Percentiles rank a stretch among this genome's conserved stretches.
These are phyloP conservation scores for Oxytropis ochrocephala DNA, from an alignment of 306 rosid genomes.

Conservation along the genomic window DNA sequence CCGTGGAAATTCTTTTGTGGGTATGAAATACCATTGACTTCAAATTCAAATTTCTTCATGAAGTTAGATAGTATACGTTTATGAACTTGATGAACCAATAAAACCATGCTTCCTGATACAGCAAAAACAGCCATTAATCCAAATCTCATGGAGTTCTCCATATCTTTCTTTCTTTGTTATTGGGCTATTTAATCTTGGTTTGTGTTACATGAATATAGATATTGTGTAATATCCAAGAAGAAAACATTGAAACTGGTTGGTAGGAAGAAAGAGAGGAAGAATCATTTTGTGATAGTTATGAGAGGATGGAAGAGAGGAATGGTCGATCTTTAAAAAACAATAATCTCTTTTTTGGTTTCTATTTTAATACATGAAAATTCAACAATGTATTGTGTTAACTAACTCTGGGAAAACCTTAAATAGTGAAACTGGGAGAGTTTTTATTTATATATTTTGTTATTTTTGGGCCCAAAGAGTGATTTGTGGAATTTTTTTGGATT, in stretches of 20 bases:
- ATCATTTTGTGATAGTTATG: background rate
- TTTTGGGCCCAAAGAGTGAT: background rate
- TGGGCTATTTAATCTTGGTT: background rate
- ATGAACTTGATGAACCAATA: slow-evolving; percentile 63
- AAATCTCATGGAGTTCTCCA: slow-evolving; percentile 49
- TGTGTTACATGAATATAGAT: background rate
- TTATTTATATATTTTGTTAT: background rate
- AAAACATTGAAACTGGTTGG: background rate
- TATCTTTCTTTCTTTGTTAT: slow-evolving; percentile 24
- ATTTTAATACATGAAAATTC: background rate
- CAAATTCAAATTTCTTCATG: slow-evolving; percentile 59
- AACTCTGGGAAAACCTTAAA: slow-evolving; percentile 3
- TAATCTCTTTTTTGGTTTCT: background rate
- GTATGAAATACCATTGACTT: slow-evolving; percentile 26
- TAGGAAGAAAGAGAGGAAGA: slow-evolving; percentile 1
- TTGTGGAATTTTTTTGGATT: background rate
- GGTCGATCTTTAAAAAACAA: slow-evolving; percentile 7
- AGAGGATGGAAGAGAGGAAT: background rate
- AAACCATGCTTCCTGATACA: slow-evolving; percentile 63
- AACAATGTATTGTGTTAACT: background rate
- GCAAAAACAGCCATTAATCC: slow-evolving; percentile 82
- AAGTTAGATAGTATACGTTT: slow-evolving; percentile 67
- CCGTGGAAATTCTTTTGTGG: slow-evolving; percentile 6
- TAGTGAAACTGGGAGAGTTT: background rate
- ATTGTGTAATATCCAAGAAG: slow-evolving; percentile 3